These are phyloP conservation scores for Zymoseptoria crescenta DNA, from an alignment of 2,329 filamentous ascomycete genomes.

Conservation along the genomic window DNA sequence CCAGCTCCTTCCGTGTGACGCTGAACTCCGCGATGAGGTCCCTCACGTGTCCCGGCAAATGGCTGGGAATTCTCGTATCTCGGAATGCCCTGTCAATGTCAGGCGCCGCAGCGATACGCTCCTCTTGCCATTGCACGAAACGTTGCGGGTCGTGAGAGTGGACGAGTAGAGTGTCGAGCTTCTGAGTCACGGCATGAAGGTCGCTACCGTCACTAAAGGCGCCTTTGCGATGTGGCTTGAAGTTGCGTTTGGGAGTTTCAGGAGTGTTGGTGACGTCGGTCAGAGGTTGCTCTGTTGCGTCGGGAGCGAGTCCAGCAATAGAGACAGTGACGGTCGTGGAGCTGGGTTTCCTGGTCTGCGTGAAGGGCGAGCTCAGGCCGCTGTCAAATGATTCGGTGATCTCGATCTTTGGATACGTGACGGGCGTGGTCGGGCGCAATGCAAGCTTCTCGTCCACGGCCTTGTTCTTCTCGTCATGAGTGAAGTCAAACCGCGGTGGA, in stretches of 20 bases:
- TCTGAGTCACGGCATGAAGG: slow-evolving; percentile 15
- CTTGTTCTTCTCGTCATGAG: slow-evolving; percentile 2
- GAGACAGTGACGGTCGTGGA: slow-evolving; percentile 25
- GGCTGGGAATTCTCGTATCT: slow-evolving; percentile 18
- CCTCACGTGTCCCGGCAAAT: slow-evolving; percentile 29
- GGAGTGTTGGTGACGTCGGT: slow-evolving; percentile 24
- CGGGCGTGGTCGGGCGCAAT: slow-evolving; percentile 4
- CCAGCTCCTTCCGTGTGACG: slow-evolving; percentile 15
- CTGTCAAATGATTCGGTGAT: background rate
- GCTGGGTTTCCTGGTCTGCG: slow-evolving; percentile 10
- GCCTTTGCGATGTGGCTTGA: slow-evolving; percentile 26
- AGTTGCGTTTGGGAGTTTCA: slow-evolving; percentile 22
- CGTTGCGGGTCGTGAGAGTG: slow-evolving; percentile 13
- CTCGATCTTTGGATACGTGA: background rate
- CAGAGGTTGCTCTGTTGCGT: slow-evolving; percentile 16
- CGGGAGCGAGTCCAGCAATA: slow-evolving; percentile 7
- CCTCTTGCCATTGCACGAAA: slow-evolving; percentile 24
- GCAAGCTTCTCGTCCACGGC: background rate
- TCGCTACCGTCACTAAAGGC: slow-evolving; percentile 24
- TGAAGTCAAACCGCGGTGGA: slow-evolving; percentile 9
- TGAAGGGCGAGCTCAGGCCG: slow-evolving; percentile 1
- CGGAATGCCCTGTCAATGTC: slow-evolving; percentile 15
- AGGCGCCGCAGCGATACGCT: slow-evolving; percentile 9
- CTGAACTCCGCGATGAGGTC: slow-evolving; percentile 24
- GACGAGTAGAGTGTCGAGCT: slow-evolving; percentile 16